These are phyloP conservation scores for Solanum infundibuliforme DNA, from an alignment of 257 asterid genomes.

Conservation along the genomic window DNA sequence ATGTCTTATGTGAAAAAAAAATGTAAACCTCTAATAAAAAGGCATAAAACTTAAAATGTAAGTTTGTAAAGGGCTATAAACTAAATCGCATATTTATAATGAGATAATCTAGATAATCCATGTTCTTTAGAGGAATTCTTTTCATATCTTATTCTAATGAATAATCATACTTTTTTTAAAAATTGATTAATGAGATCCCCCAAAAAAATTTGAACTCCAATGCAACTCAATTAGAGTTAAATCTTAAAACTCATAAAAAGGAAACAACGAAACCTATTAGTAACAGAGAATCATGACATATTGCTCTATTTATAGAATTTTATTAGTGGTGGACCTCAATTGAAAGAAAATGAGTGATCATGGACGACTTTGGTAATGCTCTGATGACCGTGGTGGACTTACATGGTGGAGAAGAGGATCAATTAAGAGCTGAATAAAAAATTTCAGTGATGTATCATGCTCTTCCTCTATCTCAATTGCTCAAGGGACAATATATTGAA, in stretches of 20 bases:
- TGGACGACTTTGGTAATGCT: not conserved
- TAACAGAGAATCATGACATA: not conserved
- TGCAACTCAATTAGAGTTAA: not conserved
- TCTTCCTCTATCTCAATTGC: not conserved
- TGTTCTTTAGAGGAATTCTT: no score
- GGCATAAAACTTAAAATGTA: not conserved
- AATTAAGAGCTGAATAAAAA: not conserved
- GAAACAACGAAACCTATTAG: not conserved
- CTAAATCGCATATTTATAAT: not conserved
- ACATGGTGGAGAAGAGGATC: not conserved
- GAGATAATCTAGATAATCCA: no score
- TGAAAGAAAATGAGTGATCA: no score
- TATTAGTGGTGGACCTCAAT: no score
- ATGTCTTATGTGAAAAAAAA: not conserved
- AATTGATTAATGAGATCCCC: not conserved
- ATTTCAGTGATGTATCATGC: not conserved
- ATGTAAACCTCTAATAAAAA: not conserved
- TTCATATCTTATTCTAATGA: not conserved
- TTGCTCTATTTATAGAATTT: not conserved
- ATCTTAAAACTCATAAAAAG: not conserved
- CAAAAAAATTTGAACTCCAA: not conserved
- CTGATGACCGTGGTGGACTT: not conserved
- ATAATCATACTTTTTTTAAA: rapidly evolving
- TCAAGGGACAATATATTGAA: no score
- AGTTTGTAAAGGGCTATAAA: not conserved